Evolutionary conservation across 116 monocot genomes (phyloP), one percentile per base, ranked within the genome.

Genomic region (Dioscorea cayenensis): DNA sequence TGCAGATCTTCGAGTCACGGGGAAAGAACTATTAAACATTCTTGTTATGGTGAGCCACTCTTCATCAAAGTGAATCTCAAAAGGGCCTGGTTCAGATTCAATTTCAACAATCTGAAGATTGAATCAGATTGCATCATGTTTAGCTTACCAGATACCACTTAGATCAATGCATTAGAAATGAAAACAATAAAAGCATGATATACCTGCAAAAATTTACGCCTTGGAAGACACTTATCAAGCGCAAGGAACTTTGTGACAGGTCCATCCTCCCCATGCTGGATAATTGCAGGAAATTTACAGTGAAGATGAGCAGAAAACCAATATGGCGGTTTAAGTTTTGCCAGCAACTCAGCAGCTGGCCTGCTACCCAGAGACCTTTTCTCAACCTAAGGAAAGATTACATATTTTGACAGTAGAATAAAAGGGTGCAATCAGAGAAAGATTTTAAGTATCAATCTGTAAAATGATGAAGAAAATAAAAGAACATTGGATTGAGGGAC

Each of bases 301-400:
- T 97, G 97, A 76, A 90, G 88, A 88, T 97, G 93, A 67, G 90
- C 86, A 69, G 97, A 83, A 80, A 93, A 93, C 97, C 97, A 97
- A 60, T 84, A 93, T 23, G 75, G 73, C 27, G 97, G 93, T 75
- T 83, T 90, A 51, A 93, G 70, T 72, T 90, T 83, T 64, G 86
- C 73, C 32, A 90, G 83, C 69, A 97, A 66, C 66, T 80, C 62
- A 37, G 97, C 92, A 63, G 97, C 97, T 64, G 93, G 86, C 78
- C 74, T 72, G 70, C 90, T 89, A 3, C 97, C 97, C 58, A 97
- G 81, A 58, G 88, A 80, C 82, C 90, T 84, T 50, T 74, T 84
- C 60, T 78, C 29, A 36, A 97, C 84, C 97, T 97, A 70, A 85
- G 64, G 74, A 49, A 14, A 36, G 25, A 27, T 63, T 20, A 23